A percentile compares a stretch with the other conserved stretches of the same genome.
These are phyloP conservation scores for Ogataea saltuana DNA, from an alignment of 805 yeast species.

Conservation along the genomic window DNA sequence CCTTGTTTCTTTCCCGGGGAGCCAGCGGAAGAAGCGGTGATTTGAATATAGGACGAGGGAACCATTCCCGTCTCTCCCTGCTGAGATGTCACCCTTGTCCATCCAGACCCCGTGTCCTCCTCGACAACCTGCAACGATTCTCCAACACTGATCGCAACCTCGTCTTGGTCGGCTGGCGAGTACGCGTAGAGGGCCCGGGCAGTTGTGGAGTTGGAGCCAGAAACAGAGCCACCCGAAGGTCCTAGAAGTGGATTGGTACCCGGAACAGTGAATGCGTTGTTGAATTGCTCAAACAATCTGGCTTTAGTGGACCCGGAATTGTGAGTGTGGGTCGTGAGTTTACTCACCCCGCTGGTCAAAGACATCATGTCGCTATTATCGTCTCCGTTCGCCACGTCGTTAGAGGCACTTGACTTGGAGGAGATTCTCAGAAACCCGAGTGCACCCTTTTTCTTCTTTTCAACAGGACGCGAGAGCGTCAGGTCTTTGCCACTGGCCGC, in stretches of 20 bases:
- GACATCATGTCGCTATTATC: slow-evolving; percentile 27
- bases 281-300: slow-evolving; percentile 30
- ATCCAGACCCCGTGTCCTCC: slow-evolving; percentile 87
- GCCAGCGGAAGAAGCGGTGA: slow-evolving; percentile 34
- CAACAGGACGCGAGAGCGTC: slow-evolving; percentile 52
- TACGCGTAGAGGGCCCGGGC: slow-evolving; percentile 64
- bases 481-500: slow-evolving; percentile 78
- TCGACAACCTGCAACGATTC: slow-evolving; percentile 60
- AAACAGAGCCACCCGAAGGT: slow-evolving; percentile 5
- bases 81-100: slow-evolving; percentile 69
- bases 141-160: slow-evolving; percentile 60
- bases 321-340: slow-evolving; percentile 26
- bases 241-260: background rate
- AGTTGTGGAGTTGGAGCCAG: slow-evolving; percentile 7
- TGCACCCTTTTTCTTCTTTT: slow-evolving; percentile 61
- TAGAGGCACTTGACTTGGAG: slow-evolving; percentile 6
- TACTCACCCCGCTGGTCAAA: slow-evolving; percentile 32
- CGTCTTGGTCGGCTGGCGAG: slow-evolving; percentile 72
- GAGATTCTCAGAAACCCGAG: slow-evolving; percentile 38
- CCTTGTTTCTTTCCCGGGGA: slow-evolving; percentile 48
- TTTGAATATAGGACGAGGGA: slow-evolving; percentile 76
- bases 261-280: slow-evolving; percentile 20
- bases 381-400: slow-evolving; percentile 22
- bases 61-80: slow-evolving; percentile 67
- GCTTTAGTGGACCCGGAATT: slow-evolving; percentile 24